Evolutionary conservation across 352 stramenopile genomes (phyloP), one percentile per base, ranked within the genome.

Genomic region (Lagenidium sp.): DNA sequence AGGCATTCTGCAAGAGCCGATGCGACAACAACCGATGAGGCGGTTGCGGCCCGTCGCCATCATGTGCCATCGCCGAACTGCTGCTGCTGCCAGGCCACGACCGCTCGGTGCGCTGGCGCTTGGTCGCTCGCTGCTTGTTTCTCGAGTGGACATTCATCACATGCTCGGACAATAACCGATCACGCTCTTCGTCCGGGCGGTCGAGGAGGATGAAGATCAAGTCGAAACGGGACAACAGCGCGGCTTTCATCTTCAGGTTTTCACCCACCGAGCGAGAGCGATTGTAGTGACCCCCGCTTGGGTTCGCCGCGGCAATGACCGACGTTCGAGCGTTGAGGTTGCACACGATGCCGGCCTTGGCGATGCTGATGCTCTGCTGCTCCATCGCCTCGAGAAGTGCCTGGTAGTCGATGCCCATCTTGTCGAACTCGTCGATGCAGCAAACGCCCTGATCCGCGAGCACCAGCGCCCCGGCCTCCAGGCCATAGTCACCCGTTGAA

Each of bases 381-480:
- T 98, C 95, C 95, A 98, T 98, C 13, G 88, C 89, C 68, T 98
- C 93, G 13, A 98, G 68, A 5, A 98, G 64, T 13, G 82, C 70
- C 30, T 85, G 62, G 24, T 80, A 70, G 35, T 89, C 72, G 49
- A 59, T 72, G 1, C 57, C 61, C 87, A 98, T 97, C 57, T 98
- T 98, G 65, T 98, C 94, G 41, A 98, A 95, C 60, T 98, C 94
- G 55, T 98, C 94, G 46, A 98, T 97, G 61, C 87, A 97, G 59
- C 90, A 97, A 0, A 97, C 71, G 21, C 93, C 95, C 56, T 92
- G 68, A 60, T 97, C 89, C 4, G 79, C 78, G 16, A 97, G 57
- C 15, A 82, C 84, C 19, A 97, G 55, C 4, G 84, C 86, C 36
- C 85, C 86, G 4, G 84, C 81, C 68, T 95, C 81, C 24, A 96